These are phyloP conservation scores for Zymoseptoria crescenta DNA, from an alignment of 2,329 filamentous ascomycete genomes.

Conservation along the genomic window DNA sequence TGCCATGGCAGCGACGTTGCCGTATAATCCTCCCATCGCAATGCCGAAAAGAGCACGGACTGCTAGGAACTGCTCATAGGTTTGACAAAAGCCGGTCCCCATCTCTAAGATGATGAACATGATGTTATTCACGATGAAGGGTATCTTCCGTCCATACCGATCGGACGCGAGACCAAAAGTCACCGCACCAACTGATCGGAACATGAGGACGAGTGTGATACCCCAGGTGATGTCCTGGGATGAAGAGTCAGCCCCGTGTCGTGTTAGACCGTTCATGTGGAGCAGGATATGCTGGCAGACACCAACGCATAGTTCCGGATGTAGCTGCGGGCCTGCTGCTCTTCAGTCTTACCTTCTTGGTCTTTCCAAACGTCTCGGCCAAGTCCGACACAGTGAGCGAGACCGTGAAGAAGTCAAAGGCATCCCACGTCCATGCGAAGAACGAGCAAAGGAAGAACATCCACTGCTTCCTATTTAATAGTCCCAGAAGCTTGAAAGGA, in stretches of 20 bases:
- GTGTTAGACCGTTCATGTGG: no score
- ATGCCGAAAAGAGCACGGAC: constrained; percentile 55
- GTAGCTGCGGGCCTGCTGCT: no score
- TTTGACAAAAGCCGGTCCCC: constrained; percentile 52
- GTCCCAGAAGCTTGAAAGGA: constrained; percentile 43
- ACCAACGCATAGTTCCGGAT: no score
- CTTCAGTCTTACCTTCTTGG: constrained; percentile 32
- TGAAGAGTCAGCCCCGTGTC: no score
- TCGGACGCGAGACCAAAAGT: constrained; percentile 43
- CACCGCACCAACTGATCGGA: constrained; percentile 51
- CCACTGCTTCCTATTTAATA: constrained; percentile 51
- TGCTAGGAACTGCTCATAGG: constrained; percentile 51
- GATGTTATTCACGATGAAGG: constrained; percentile 45
- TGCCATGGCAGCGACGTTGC: constrained; percentile 54
- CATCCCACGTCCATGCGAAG: constrained; percentile 47
- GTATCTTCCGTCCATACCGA: constrained; percentile 25
- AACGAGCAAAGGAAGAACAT: constrained; percentile 47
- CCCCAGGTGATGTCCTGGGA: constrained; percentile 51
- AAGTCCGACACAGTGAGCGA: constrained; percentile 49
- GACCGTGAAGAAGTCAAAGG: constrained; percentile 57
- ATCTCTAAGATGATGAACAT: constrained; percentile 55
- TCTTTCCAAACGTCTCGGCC: constrained; percentile 46
- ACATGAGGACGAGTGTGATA: constrained; percentile 51
- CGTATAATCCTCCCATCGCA: constrained; percentile 57
- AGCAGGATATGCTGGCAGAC: no score